A percentile compares a stretch with the other conserved stretches of the same genome.
phyloP scores from a whole-genome alignment of 176 grass and related monocot genomes.

The Rhynchospora tenuis region DNA sequence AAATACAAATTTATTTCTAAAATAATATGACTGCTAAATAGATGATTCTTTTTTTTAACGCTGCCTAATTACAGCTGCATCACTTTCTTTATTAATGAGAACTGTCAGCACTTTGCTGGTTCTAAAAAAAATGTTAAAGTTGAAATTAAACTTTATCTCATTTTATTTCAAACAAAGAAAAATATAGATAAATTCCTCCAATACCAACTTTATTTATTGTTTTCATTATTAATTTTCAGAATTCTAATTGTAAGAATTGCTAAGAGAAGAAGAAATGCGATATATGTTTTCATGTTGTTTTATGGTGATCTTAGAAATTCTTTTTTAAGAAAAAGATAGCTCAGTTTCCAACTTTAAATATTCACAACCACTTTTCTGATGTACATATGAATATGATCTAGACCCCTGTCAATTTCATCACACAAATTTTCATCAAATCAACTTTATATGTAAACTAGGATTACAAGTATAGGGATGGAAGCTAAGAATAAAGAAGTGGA shows the following conservation, averaged over 20 bases:
- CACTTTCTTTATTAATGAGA: too few species aligned
- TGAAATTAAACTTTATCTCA: too few species aligned
- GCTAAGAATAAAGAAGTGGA: slow-evolving; percentile 98
- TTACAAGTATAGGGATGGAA: slow-evolving; percentile 27
- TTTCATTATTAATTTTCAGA: not conserved
- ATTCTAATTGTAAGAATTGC: not conserved
- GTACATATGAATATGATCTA: not conserved
- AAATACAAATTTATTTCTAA: too few species aligned
- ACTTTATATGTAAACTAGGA: not conserved
- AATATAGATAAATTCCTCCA: not conserved
- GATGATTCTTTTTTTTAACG: too few species aligned
- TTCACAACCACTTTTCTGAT: too few species aligned
- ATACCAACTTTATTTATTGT: not conserved
- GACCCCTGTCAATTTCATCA: not conserved
- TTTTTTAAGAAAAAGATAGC: too few species aligned
- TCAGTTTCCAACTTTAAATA: too few species aligned
- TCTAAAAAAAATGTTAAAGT: too few species aligned
- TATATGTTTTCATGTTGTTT: not conserved
- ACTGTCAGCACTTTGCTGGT: too few species aligned
- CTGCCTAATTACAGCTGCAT: too few species aligned
- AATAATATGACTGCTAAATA: too few species aligned
- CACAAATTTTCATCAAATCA: not conserved
- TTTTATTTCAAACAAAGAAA: not conserved
- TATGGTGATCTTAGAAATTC: not conserved
- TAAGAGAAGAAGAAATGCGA: not conserved